phyloP scores from a whole-genome alignment of 331 rosid species.

The Telfairia occidentalis region DNA sequence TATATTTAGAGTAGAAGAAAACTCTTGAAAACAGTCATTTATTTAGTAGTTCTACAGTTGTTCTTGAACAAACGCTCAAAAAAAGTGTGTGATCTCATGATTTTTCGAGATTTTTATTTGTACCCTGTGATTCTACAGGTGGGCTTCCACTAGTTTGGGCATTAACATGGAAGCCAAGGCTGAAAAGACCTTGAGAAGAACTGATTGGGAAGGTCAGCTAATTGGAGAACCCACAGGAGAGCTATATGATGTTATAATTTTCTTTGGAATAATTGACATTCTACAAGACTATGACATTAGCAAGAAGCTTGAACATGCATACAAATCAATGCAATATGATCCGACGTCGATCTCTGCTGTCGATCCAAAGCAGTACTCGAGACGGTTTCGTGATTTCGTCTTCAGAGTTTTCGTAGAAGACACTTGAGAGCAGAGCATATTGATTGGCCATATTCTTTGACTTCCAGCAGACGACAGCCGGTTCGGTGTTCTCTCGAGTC shows the following conservation, averaged over 20 bases:
- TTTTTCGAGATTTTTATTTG: neutral
- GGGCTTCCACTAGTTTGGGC: conserved; percentile 55
- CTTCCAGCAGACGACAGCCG: neutral
- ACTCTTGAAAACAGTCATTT: neutral
- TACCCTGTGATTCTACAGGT: conserved; percentile 23
- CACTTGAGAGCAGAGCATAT: conserved; percentile 22
- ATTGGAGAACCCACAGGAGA: conserved; percentile 88
- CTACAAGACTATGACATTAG: conserved; percentile 89
- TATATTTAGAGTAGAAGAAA: no score
- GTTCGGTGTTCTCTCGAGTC: neutral
- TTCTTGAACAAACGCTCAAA: neutral
- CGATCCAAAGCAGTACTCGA: conserved; percentile 91
- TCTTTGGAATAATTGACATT: conserved; percentile 87
- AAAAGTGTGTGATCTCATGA: neutral
- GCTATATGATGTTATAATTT: conserved; percentile 52
- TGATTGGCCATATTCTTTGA: neutral
- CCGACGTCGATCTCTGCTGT: conserved; percentile 87
- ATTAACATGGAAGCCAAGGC: conserved; percentile 66
- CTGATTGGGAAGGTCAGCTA: conserved; percentile 37
- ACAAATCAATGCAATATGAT: conserved; percentile 82
- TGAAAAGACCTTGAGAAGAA: conserved; percentile 48
- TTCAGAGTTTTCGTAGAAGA: conserved; percentile 83
- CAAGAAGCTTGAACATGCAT: conserved; percentile 95
- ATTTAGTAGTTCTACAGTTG: neutral
- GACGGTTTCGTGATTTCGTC: conserved; percentile 88